Evolutionary conservation across 2,329 filamentous ascomycete genomes (phyloP).

Genomic region (Trichophyton verrucosum): DNA sequence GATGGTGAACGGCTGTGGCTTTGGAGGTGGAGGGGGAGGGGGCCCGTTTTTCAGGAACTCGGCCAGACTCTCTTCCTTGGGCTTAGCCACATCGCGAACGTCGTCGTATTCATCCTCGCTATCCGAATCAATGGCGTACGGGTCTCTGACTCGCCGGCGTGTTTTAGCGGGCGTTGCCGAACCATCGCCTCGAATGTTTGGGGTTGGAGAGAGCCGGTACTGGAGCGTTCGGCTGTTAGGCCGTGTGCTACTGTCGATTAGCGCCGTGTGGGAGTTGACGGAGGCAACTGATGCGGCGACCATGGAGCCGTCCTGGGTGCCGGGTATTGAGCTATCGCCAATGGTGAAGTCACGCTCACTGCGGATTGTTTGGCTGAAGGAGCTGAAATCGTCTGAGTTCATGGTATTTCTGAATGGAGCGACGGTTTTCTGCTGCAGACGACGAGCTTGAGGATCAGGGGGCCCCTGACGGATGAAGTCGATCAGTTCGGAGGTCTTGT

Average conservation of each 20-base stretch:
- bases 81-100: conserved; percentile 29
- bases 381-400: conserved; percentile 61
- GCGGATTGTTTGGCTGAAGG: conserved; percentile 20
- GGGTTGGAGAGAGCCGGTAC: not conserved
- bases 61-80: conserved; percentile 34
- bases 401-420: conserved; percentile 76
- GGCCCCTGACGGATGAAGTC: conserved; percentile 90
- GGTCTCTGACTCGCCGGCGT: conserved; percentile 67
- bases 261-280: conserved; percentile 61
- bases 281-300: conserved; percentile 44
- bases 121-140: conserved; percentile 75
- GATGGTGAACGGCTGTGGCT: conserved; percentile 21
- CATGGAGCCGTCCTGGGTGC: conserved; percentile 42
- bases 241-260: conserved; percentile 39
- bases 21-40: conserved; percentile 27
- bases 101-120: conserved; percentile 57
- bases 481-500: conserved; percentile 73
- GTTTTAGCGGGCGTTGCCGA: conserved; percentile 49
- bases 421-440: conserved; percentile 62
- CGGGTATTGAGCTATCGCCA: conserved; percentile 29
- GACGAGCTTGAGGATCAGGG: conserved; percentile 49
- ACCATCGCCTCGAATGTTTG: not conserved
- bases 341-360: conserved; percentile 17
- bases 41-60: conserved; percentile 38
- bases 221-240: conserved; percentile 18